Evolutionary conservation across 371 early-diverging fungal species (phyloP).

Genomic region (Chytridiales sp.): DNA sequence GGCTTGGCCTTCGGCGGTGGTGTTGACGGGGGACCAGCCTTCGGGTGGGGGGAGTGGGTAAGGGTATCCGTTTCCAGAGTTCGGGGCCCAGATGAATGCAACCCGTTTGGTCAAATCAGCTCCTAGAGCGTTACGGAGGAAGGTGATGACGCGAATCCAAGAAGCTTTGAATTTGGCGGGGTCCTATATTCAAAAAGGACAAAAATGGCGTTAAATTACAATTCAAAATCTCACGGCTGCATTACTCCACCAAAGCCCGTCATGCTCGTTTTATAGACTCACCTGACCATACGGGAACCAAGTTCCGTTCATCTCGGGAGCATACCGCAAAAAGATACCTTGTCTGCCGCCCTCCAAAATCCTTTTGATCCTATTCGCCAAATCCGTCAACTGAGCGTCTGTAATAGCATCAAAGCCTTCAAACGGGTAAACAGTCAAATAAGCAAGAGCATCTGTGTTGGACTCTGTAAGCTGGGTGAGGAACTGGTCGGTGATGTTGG

Average conservation of each 20-base stretch:
- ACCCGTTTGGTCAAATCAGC: too few relatives aligned
- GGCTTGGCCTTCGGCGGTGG: conserved; percentile 14
- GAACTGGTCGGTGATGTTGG: conserved; percentile 13
- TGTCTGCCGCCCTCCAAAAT: conserved; percentile 15
- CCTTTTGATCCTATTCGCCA: conserved; percentile 6
- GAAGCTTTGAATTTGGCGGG: conserved; percentile 24
- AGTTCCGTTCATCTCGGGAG: conserved; percentile 24
- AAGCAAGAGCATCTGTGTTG: conserved; percentile 26
- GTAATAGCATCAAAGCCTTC: conserved; percentile 26
- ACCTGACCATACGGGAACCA: conserved; percentile 17
- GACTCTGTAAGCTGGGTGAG: conserved; percentile 24
- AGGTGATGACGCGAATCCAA: conserved; percentile 19
- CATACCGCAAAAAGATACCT: conserved; percentile 32
- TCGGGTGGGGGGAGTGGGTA: too few relatives aligned
- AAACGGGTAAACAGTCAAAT: conserved; percentile 39
- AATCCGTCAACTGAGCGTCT: conserved; percentile 23
- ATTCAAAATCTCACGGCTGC: too few relatives aligned
- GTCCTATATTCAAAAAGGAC: too few relatives aligned
- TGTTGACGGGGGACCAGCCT: too few relatives aligned
- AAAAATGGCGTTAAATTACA: too few relatives aligned
- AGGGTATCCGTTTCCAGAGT: conserved; percentile 42
- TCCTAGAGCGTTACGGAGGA: conserved; percentile 12
- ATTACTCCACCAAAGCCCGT: too few relatives aligned
- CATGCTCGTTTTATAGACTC: conserved; percentile 3
- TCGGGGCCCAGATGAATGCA: conserved; percentile 41